Conservation (phyloP, 208 protist species). For the Porcisia hertigi region DNA sequence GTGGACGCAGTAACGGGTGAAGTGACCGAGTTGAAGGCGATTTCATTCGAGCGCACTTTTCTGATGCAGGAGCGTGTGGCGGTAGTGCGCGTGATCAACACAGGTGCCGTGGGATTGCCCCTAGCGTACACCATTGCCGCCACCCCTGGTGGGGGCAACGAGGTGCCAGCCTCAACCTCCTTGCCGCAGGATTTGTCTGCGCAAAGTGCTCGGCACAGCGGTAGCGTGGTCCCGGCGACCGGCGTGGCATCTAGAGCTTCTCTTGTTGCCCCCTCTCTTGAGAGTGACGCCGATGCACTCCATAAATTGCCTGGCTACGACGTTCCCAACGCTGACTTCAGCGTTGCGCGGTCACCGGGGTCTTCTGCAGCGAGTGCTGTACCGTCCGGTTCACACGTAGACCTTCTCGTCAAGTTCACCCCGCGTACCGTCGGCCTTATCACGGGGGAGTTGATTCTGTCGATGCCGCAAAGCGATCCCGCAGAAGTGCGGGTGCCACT, state of each 20-base stretch:
- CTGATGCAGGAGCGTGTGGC: slow-evolving; percentile 92
- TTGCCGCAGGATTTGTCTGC: not conserved
- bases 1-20: slow-evolving; percentile 3
- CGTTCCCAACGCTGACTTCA: slow-evolving; percentile 1
- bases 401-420: slow-evolving; percentile 87
- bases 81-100: slow-evolving; percentile 89
- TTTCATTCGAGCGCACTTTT: slow-evolving; percentile 92
- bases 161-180: not conserved
- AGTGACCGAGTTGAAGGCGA: slow-evolving; percentile 15
- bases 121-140: slow-evolving; percentile 49
- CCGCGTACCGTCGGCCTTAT: slow-evolving; percentile 71
- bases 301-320: slow-evolving; percentile 6
- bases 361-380: slow-evolving; percentile 44
- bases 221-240: not conserved
- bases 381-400: slow-evolving; percentile 34
- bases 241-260: not conserved
- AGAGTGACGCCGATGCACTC: slow-evolving; percentile 5
- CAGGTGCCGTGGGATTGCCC: slow-evolving; percentile 67
- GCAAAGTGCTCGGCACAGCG: not conserved
- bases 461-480: slow-evolving; percentile 61
- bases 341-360: slow-evolving; percentile 8
- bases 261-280: not conserved
- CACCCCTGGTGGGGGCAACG: not conserved
- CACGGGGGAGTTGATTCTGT: slow-evolving; percentile 40
- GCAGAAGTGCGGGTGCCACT: slow-evolving; percentile 64